Evolutionary conservation across 768 basidiomycete genomes (phyloP), one percentile per base, ranked within the genome.

Genomic region (Pisolithus tinctorius): DNA sequence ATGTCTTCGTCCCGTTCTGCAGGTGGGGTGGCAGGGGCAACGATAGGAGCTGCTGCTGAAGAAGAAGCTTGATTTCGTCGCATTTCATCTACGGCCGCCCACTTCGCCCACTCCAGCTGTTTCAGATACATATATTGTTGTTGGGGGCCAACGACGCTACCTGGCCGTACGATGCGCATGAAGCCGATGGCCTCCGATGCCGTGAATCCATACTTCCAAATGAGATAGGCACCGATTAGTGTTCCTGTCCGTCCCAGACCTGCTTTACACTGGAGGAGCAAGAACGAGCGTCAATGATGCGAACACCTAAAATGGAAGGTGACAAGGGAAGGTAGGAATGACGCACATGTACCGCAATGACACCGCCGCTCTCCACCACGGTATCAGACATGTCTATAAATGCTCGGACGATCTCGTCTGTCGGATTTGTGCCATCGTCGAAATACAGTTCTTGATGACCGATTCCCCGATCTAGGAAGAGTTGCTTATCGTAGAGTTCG

Each of bases 181-280:
- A 94, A 97, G 0, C 88, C 96, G 51, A 98, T 98, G 5, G 88
- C 96, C 70, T 98, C 92, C 47, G 84, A 81, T 1, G 95, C 95
- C 16, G 93, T 92, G 66, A 99, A 99, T 20, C 90, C 91, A 61
- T 97, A 95, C 69, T 97, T 97, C 89, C 96, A 99, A 55, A 96
- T 90, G 50, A 99, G 79, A 74, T 97, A 98, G 8, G 95, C 96
- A 34, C 96, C 96, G 55, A 99, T 95, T 53, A 99, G 76, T 4
- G 93, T 95, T 4, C 96, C 96, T 6, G 96, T 98, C 50, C 96
- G 79, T 23, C 96, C 96, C 11, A 99, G 77, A 39, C 96, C 96
- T 45, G 96, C 96, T 75, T 95, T 95, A 67, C 93, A 96, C 87
- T 95, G 66, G 14, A 48, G 51, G 47, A 20, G 50, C 26, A 53